Base-by-base conservation (phyloP, 148 eudicot genomes). In the Agrostemma githago region DNA sequence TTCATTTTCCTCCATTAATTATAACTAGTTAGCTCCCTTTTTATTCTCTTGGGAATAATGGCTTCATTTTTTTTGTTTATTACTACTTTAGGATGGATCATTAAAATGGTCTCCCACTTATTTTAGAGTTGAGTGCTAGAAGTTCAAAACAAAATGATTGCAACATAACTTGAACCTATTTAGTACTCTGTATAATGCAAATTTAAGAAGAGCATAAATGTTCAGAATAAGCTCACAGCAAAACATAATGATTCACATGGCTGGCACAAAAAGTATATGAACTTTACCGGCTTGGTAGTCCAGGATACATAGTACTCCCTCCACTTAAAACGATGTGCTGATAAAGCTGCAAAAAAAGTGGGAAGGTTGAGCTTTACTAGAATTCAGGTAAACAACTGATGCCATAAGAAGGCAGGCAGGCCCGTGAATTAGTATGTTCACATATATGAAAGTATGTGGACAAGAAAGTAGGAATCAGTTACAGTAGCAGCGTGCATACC, bases 251-350 rank as follows among this genome's bases (percentile, higher is more conserved):
- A 65, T 34, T 65, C 69, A 65, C 4, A 40, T 39, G 68, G 20
- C 44, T 4, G 3, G 14, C 43, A 15, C 61, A 66, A 67, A 44
- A 26, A 59, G 62, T 26, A 61, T 46, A 3, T 16, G 75, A 76
- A 62, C 51, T 75, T 84, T 92, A 94, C 98, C 98, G 88, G 80
- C 98, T 94, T 70, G 98, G 98, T 72, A 94, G 83, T 83, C 98
- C 98, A 74, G 98, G 98, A 82, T 92, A 94, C 97, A 94, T 94
- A 43, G 98, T 92, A 77, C 98, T 94, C 69, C 98, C 98, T 57
- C 98, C 98, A 78, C 98, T 94, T 74, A 94, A 74, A 81, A 94
- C 98, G 70, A 94, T 92, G 76, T 91, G 98, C 76, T 94, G 98
- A 79, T 94, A 94, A 78, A 94, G 97, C 98, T 94, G 97, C 87